These are phyloP conservation scores for Xeromyces bisporus DNA, from an alignment of 495 filamentous ascomycete genomes.

Conservation along the genomic window DNA sequence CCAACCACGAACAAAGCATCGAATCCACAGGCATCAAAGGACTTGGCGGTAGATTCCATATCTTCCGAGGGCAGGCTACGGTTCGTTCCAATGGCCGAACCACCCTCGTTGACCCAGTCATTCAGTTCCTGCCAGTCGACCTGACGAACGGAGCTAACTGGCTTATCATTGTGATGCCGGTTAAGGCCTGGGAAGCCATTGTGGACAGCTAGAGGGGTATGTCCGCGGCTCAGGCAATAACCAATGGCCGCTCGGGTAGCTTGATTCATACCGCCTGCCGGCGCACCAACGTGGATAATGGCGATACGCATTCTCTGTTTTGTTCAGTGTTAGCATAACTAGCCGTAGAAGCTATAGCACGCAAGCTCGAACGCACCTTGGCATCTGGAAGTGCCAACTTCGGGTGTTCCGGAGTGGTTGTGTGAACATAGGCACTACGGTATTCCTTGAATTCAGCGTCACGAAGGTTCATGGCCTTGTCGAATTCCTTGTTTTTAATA, in stretches of 20 bases:
- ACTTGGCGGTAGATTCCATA: slow-evolving; percentile 63
- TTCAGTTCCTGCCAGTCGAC: slow-evolving; percentile 91
- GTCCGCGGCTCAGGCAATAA: slow-evolving; percentile 90
- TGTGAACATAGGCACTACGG: slow-evolving; percentile 75
- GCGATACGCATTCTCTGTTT: slow-evolving; percentile 77
- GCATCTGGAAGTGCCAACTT: slow-evolving; percentile 46
- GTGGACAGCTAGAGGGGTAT: slow-evolving; percentile 80
- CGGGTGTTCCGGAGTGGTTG: slow-evolving; percentile 53
- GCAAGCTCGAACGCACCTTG: slow-evolving; percentile 36
- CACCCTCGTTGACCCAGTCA: slow-evolving; percentile 86
- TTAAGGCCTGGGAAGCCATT: slow-evolving; percentile 95
- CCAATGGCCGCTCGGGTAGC: slow-evolving; percentile 87
- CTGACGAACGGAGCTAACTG: slow-evolving; percentile 64
- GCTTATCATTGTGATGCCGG: slow-evolving; percentile 72
- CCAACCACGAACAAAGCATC: slow-evolving; percentile 86
- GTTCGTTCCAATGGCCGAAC: slow-evolving; percentile 96
- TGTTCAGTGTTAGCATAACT: slow-evolving; percentile 6
- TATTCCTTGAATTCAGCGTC: slow-evolving; percentile 93
- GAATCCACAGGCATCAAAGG: slow-evolving; percentile 74
- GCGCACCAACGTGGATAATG: slow-evolving; percentile 92
- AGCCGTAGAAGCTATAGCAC: neutral
- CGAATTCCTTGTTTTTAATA: slow-evolving; percentile 70
- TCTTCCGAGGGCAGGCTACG: slow-evolving; percentile 74
- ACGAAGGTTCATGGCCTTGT: slow-evolving; percentile 65
- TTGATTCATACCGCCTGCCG: slow-evolving; percentile 98